Conservation (phyloP, 2,329 filamentous ascomycete species). For the Paecilomyces dactylethromorphus region DNA sequence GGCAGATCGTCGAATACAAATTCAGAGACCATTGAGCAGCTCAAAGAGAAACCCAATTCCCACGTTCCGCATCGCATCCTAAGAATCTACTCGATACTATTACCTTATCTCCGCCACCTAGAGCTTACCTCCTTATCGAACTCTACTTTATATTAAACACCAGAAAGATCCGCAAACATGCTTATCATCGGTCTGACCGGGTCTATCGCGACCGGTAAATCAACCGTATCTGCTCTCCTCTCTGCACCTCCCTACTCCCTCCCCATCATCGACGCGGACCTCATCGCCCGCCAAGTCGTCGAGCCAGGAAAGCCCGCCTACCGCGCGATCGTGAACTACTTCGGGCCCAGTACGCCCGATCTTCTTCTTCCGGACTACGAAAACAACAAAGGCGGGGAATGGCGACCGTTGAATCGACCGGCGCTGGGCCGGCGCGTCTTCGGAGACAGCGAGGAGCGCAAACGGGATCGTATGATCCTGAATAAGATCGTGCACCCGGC, state of each 20-base stretch:
- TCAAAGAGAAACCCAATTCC: background rate
- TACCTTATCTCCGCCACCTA: background rate
- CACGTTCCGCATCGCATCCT: background rate
- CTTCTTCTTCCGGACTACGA: slow-evolving; percentile 60
- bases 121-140: background rate
- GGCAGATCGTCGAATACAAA: background rate
- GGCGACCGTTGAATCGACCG: slow-evolving; percentile 72
- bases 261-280: slow-evolving; percentile 88
- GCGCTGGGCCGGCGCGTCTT: slow-evolving; percentile 83
- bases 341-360: slow-evolving; percentile 75
- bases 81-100: background rate
- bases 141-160: background rate
- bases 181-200: slow-evolving; percentile 92
- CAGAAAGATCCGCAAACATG: slow-evolving; percentile 48
- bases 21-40: background rate
- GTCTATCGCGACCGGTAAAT: slow-evolving; percentile 97
- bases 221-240: slow-evolving; percentile 82
- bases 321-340: slow-evolving; percentile 72
- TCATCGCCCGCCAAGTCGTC: slow-evolving; percentile 87
- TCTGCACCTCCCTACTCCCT: slow-evolving; percentile 73
- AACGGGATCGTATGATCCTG: slow-evolving; percentile 66
- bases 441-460: slow-evolving; percentile 64
- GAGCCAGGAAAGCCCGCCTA: slow-evolving; percentile 86
- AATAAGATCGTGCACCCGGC: slow-evolving; percentile 92
- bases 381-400: slow-evolving; percentile 26